These are phyloP conservation scores for Cercospora sp. DNA, from an alignment of 2,329 filamentous ascomycete genomes.

Conservation along the genomic window DNA sequence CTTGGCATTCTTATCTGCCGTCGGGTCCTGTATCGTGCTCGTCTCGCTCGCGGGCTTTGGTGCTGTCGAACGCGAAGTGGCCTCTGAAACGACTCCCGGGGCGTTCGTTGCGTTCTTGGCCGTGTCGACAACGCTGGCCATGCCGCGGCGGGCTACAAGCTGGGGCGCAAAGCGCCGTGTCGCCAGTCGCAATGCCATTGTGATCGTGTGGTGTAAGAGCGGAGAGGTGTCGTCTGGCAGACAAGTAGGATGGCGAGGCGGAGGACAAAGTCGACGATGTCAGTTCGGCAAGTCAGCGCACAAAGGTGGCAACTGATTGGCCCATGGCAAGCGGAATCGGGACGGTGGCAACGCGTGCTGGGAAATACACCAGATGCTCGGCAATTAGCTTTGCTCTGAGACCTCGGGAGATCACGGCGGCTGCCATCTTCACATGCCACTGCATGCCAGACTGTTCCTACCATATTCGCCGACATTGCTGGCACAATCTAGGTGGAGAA, in stretches of 20 bases:
- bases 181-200: conserved; percentile 41
- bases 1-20: conserved; percentile 56
- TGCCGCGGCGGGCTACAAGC: conserved; percentile 38
- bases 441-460: background rate
- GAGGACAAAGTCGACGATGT: conserved; percentile 21
- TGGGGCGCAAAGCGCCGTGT: conserved; percentile 40
- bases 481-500: background rate
- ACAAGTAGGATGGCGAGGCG: conserved; percentile 9
- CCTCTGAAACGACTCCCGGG: conserved; percentile 29
- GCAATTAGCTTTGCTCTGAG: conserved; percentile 3
- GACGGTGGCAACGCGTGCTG: conserved; percentile 6
- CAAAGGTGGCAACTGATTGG: conserved; percentile 1
- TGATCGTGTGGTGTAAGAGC: conserved; percentile 27
- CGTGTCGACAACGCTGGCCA: conserved; percentile 40
- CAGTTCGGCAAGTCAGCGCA: conserved; percentile 5
- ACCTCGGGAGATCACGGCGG: conserved; percentile 9
- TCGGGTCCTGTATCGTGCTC: conserved; percentile 62
- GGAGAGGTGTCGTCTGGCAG: conserved; percentile 22
- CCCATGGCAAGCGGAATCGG: background rate
- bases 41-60: conserved; percentile 54
- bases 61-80: conserved; percentile 35
- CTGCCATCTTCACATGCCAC: background rate
- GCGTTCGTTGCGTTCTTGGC: conserved; percentile 38
- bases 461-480: background rate
- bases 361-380: conserved; percentile 1